phyloP scores from a whole-genome alignment of 78 protist genomes.

The Planoprotostelium fungivorum region DNA sequence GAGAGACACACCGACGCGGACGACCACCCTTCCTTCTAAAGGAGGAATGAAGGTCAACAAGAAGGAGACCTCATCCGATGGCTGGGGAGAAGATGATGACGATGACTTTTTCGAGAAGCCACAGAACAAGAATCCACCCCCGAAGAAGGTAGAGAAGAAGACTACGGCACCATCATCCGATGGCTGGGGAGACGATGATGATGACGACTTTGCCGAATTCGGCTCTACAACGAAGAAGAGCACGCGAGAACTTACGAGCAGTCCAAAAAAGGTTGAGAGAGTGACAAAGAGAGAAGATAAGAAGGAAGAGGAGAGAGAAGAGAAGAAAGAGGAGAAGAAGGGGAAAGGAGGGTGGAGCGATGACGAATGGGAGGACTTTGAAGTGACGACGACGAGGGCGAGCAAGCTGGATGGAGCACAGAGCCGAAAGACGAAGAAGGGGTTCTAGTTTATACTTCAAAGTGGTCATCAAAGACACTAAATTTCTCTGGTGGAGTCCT shows the following conservation, averaged over 20 bases:
- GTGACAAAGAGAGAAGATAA: neutral
- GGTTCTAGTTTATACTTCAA: too few relatives aligned
- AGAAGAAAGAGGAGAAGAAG: neutral
- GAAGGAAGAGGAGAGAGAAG: neutral
- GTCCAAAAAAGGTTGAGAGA: neutral
- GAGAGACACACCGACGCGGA: neutral
- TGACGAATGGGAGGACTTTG: neutral
- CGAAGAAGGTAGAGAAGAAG: neutral
- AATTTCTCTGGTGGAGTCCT: too few relatives aligned
- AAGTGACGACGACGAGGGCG: too few relatives aligned
- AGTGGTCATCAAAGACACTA: too few relatives aligned
- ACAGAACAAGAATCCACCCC: neutral
- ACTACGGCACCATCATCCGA: neutral
- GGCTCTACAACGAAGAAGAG: neutral
- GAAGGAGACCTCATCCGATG: slow-evolving; percentile 2
- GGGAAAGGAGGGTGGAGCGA: neutral
- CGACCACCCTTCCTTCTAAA: neutral
- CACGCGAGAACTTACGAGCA: neutral
- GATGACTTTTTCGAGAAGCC: slow-evolving; percentile 7
- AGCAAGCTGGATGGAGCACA: too few relatives aligned
- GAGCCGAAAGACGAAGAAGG: too few relatives aligned
- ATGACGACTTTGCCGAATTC: neutral
- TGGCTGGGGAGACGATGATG: neutral
- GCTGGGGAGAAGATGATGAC: slow-evolving; percentile 33
- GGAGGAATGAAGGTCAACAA: neutral